Conservation (phyloP, 192 early-diverging fungal species). For the Lobosporangium transversale region DNA sequence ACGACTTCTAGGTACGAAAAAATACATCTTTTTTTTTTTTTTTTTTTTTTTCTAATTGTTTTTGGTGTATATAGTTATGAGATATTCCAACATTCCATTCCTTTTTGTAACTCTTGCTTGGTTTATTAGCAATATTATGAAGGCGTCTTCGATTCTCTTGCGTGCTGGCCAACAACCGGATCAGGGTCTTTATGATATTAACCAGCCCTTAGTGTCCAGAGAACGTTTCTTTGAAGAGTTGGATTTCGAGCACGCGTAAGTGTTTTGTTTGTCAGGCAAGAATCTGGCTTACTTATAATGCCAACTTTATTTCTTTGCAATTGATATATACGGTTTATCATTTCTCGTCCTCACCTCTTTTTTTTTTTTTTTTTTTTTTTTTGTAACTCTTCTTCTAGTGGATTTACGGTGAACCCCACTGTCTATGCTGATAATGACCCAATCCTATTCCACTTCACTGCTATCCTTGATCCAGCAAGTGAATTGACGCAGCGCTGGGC, state of each 20-base stretch:
- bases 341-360: not conserved
- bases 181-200: conserved; percentile 42
- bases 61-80: no score
- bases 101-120: no score
- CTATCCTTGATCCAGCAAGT: conserved; percentile 82
- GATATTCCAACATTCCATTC: no score
- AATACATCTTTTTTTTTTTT: not conserved
- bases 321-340: not conserved
- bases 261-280: no score
- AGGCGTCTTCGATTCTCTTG: conserved; percentile 21
- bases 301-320: no score
- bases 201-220: conserved; percentile 19
- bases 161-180: conserved; percentile 23
- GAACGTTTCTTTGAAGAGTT: conserved; percentile 28
- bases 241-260: conserved; percentile 27
- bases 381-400: conserved; percentile 4
- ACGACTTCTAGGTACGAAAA: conserved; percentile 16
- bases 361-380: not conserved
- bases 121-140: conserved; percentile 41
- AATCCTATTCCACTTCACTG: conserved; percentile 57
- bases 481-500: conserved; percentile 83
- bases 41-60: not conserved
- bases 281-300: no score
- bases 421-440: conserved; percentile 26
- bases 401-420: conserved; percentile 32